Base-by-base conservation (phyloP, 176 grass and related monocot species). In the Aegilops bicornis region DNA sequence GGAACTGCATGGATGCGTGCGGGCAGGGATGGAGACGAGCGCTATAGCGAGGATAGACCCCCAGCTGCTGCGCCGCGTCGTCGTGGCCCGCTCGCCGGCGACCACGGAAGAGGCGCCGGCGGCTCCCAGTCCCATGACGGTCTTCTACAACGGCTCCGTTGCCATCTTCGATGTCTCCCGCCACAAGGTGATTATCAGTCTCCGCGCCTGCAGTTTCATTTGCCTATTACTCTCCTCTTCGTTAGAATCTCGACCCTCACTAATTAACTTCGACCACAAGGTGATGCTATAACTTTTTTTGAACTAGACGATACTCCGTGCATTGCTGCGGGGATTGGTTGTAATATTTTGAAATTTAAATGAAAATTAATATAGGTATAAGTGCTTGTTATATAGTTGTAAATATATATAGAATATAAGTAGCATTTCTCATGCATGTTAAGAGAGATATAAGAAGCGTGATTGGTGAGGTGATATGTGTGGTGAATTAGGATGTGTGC, bases 141-240 rank as follows among this genome's bases (percentile, higher is more conserved):
- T 97, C 81, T 94, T 94, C 91, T 97, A 94, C 85, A 91, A 91
- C 79, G 95, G 95, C 32, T 83, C 79, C 22, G 95, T 97, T 72
- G 85, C 87, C 69, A 58, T 90, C 76, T 94, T 94, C 68, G 72
- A 89, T 79, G 83, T 97, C 84, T 70, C 95, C 70, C 73, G 68
- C n/a, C 78, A 91, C 42, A 94, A 89, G 90, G 95, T 90, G 61
- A 39, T 74, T 60, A 12, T 23, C 10, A 10, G 0, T 22, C 52
- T n/a, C 56, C 32, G 22, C 54, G 16, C 30, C 16, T 15, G 13
- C 11, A 2, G 4, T 6, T 39, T 45, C 22, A 70, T 39, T 73
- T 43, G 22, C 43, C 20, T 10, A 79, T 42, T 36, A 29, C 14
- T 27, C 23, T 43, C 1, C 37, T 40, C 37, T 39, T 24, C 32